These are phyloP conservation scores for Xylaria sp. DNA, from an alignment of 2,329 filamentous ascomycete genomes.

Conservation along the genomic window DNA sequence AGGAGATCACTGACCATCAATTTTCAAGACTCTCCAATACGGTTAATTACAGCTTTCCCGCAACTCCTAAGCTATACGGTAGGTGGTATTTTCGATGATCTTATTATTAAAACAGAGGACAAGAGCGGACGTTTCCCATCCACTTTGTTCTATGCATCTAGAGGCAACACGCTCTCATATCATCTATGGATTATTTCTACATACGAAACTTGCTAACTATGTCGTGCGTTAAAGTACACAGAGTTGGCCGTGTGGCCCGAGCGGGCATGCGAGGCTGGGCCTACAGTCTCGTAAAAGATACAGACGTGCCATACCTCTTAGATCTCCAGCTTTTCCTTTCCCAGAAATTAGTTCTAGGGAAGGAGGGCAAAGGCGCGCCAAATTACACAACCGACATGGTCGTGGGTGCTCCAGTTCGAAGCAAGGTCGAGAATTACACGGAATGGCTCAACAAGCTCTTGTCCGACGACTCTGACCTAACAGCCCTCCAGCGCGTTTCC, in stretches of 20 bases:
- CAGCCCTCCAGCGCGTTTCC: conserved; percentile 76
- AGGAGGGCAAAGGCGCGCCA: conserved; percentile 65
- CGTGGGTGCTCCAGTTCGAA: conserved; percentile 79
- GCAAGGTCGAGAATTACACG: conserved; percentile 76
- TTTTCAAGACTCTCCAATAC: conserved; percentile 83
- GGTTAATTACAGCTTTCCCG: conserved; percentile 98
- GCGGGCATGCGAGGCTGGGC: conserved; percentile 94
- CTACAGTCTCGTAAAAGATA: conserved; percentile 89
- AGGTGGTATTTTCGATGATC: conserved; percentile 20
- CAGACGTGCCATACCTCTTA: conserved; percentile 90
- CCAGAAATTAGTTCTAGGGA: conserved; percentile 82
- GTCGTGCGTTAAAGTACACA: conserved; percentile 69
- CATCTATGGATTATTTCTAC: too few species aligned
- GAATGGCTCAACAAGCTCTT: conserved; percentile 88
- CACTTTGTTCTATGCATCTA: too few species aligned
- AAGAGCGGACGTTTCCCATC: too few species aligned
- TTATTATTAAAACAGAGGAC: too few species aligned
- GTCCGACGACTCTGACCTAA: conserved; percentile 78
- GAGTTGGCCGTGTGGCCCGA: conserved; percentile 94
- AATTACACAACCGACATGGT: conserved; percentile 87
- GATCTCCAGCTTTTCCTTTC: conserved; percentile 95
- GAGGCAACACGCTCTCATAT: too few species aligned
- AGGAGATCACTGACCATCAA: conserved; percentile 11
- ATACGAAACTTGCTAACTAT: background rate
- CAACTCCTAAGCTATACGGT: conserved; percentile 90